phyloP scores from a whole-genome alignment of 257 asterid genomes.

The Przewalskia tangutica region DNA sequence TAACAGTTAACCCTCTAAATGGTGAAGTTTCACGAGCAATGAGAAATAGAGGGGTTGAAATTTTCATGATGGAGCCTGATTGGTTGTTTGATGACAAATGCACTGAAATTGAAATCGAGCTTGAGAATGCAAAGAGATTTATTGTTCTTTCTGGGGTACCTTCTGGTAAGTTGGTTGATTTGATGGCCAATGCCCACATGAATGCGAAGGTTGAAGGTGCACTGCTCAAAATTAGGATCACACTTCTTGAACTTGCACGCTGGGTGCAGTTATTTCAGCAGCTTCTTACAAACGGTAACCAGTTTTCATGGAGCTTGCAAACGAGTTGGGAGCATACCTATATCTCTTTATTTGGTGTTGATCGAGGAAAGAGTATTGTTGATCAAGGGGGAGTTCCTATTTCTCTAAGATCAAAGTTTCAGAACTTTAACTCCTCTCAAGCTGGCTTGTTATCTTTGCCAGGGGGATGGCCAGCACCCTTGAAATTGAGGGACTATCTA shows the following conservation, averaged over 20 bases:
- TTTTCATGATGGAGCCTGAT: slow-evolving; percentile 64
- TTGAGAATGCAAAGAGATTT: slow-evolving; percentile 64
- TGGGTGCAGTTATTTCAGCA: slow-evolving; percentile 81
- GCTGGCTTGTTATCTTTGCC: slow-evolving; percentile 53
- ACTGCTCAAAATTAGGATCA: slow-evolving; percentile 40
- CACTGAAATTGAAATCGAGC: slow-evolving; percentile 37
- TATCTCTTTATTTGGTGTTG: slow-evolving; percentile 81
- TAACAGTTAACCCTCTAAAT: slow-evolving; percentile 75
- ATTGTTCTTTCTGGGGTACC: slow-evolving; percentile 73
- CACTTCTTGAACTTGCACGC: slow-evolving; percentile 85
- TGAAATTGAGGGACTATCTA: slow-evolving; percentile 60
- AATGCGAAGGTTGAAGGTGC: slow-evolving; percentile 66
- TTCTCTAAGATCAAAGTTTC: slow-evolving; percentile 32
- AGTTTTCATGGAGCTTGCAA: slow-evolving; percentile 67
- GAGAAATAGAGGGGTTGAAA: slow-evolving; percentile 95
- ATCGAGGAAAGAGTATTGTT: slow-evolving; percentile 48
- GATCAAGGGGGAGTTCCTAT: slow-evolving; percentile 34
- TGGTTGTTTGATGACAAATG: slow-evolving; percentile 40
- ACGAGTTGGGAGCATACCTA: slow-evolving; percentile 86
- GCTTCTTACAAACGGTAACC: slow-evolving; percentile 68
- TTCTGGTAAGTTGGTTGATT: slow-evolving; percentile 50
- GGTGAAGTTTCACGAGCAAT: slow-evolving; percentile 99
- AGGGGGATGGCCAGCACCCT: slow-evolving; percentile 89
- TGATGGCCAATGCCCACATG: slow-evolving; percentile 81
- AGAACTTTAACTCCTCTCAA: slow-evolving; percentile 27